Evolutionary conservation across 2,329 filamentous ascomycete genomes (phyloP), one percentile per base, ranked within the genome.

Genomic region (Alternaria viburni): DNA sequence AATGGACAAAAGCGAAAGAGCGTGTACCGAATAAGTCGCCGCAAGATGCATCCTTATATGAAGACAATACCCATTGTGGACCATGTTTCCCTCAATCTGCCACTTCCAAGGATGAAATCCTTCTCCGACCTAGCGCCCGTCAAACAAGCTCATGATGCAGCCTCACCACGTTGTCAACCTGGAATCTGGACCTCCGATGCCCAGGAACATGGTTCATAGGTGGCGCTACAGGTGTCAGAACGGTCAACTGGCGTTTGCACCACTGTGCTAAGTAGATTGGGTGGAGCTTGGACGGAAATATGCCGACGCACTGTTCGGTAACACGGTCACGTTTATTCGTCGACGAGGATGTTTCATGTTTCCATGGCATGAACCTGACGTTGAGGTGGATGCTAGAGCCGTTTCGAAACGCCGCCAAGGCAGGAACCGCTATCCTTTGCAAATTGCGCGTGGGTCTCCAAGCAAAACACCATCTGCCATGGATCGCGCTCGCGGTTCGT

Each of bases 201-300:
- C 66, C 67, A 65, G 59, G 61, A 64, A 68, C 36, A 21, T 62
- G 62, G 67, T 68, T 63, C 59, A 49, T 21, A 28, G 61, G 46
- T 30, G 17, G 50, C 61, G 58, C 62, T 65, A 66, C 57, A 47
- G 32, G 59, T 65, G 66, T 69, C 70, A 69, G 64, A 65, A 59
- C 54, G 46, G 58, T 65, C 65, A 58, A 45, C 56, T 43, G 51
- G 62, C 44, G 61, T 58, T 58, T 59, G 61, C 62, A 64, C 70
- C 55, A 63, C 26, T 64, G 74, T 62, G 59, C 66, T 69, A 72
- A 44, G 66, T 75, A 72, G 55, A 76, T 74, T 71, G 65, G 55
- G 30, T 59, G 64, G 66, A 65, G 65, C 52, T 69, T 49, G 61
- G 58, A 49, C 60, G 67, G 58, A 54, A 56, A 63, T 51, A 59